Base-by-base conservation (phyloP, 306 rosid genomes). In the Cucumis hystrix region DNA sequence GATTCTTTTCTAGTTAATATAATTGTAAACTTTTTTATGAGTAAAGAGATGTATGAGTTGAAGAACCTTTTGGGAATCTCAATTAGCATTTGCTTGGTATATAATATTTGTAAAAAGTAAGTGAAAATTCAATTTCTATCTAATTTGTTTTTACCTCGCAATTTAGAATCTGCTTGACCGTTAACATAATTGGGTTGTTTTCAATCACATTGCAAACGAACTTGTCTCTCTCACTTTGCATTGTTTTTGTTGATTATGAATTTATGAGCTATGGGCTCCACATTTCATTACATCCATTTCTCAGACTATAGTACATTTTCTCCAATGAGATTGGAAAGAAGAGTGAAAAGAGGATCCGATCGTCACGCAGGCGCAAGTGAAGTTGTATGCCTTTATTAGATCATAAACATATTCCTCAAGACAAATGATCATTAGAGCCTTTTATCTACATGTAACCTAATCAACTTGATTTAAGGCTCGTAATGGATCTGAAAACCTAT, bases 381-480 rank as follows among this genome's bases (percentile, higher is more conserved):
- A 73, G 28, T 30, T 51, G 59, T 52, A 54, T 52, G 60, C 45
- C 21, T 51, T 73, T 52, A 73, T 51, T 51, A 73, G 21, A 73
- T 40, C 74, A 67, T 73, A 73, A 73, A 28, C 63, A 52, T 28
- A 52, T 73, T 52, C 33, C 59, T 58, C 84, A 85, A 40, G 73
- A 72, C 84, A 79, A 79, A 86, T 83, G 67, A 87, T 74, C 83
- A 86, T 79, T 28, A 14, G 28, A 49, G 82, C 80, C 83, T 87
- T 87, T 62, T 54, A 84, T 80, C 93, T 87, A 81, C 79, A 74
- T 55, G 75, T 74, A 75, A 85, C 84, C 83, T 82, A 83, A 78
- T 77, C 74, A 82, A 80, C 77, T 78, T 65, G 30, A 72, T 16
- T 75, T 61, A 83, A 70, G 77, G 79, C 60, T 55, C 77, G 56